A percentile compares a stretch with the other conserved stretches of the same genome.
phyloP scores from a whole-genome alignment of 1,284 basidiomycete genomes.

The Sporisorium sorghi region DNA sequence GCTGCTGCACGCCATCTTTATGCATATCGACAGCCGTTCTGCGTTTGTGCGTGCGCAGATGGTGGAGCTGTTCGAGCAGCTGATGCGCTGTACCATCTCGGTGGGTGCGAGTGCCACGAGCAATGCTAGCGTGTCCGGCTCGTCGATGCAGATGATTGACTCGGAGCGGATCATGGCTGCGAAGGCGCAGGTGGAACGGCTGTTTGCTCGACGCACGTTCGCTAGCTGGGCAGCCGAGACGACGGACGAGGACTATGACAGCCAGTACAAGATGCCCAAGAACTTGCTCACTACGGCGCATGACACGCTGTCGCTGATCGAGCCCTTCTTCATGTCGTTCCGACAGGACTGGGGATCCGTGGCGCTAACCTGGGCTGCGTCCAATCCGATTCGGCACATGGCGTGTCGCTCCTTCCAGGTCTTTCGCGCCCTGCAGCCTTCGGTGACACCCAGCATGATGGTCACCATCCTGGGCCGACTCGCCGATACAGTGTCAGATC shows the following conservation, averaged over 20 bases:
- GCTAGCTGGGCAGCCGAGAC: constrained; percentile 38
- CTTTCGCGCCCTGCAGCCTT: constrained; percentile 85
- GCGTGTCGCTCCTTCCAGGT: constrained; percentile 90
- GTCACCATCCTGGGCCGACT: constrained; percentile 84
- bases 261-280: constrained; percentile 33
- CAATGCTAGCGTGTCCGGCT: constrained; percentile 10
- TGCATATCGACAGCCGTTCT: constrained; percentile 83
- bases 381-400: constrained; percentile 84
- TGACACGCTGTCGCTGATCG: constrained; percentile 33
- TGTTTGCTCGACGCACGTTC: constrained; percentile 37
- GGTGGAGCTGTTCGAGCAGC: constrained; percentile 74
- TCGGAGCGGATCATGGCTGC: constrained; percentile 21
- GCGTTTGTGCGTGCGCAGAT: constrained; percentile 79
- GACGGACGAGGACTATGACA: constrained; percentile 31
- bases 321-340: constrained; percentile 68
- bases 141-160: constrained; percentile 22
- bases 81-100: constrained; percentile 54
- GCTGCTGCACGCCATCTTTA: constrained; percentile 83
- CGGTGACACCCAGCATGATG: constrained; percentile 79
- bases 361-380: constrained; percentile 85
- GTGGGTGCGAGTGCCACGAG: constrained; percentile 16
- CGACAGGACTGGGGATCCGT: constrained; percentile 83
- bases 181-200: constrained; percentile 39
- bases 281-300: constrained; percentile 34
- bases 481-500: constrained; percentile 83